These are phyloP conservation scores for Rasamsonia emersonii DNA, from an alignment of 2,329 filamentous ascomycete species.

Conservation along the genomic window DNA sequence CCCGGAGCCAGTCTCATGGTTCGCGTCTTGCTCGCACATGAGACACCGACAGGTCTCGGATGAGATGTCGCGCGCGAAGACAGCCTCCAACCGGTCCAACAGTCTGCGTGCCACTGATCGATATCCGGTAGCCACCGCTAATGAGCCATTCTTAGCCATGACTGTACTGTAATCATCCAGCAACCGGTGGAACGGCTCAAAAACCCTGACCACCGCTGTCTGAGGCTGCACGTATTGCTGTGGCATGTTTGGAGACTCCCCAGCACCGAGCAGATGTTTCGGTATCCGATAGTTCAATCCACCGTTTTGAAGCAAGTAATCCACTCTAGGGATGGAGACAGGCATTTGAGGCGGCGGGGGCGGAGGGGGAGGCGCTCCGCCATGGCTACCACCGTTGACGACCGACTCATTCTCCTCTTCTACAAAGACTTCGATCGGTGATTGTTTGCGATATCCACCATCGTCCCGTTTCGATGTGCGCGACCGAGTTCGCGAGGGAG, in stretches of 20 bases:
- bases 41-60: conserved; percentile 76
- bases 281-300: conserved; percentile 65
- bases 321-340: conserved; percentile 69
- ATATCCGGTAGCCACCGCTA: conserved; percentile 93
- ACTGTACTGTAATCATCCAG: conserved; percentile 81
- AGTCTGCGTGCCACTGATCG: conserved; percentile 84
- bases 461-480: conserved; percentile 15
- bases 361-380: conserved; percentile 53
- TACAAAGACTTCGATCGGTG: conserved; percentile 27
- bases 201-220: conserved; percentile 62
- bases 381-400: conserved; percentile 14
- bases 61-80: conserved; percentile 88
- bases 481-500: conserved; percentile 26
- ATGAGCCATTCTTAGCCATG: conserved; percentile 71
- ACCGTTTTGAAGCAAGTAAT: conserved; percentile 85
- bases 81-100: conserved; percentile 82
- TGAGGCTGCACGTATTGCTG: conserved; percentile 55
- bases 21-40: conserved; percentile 64
- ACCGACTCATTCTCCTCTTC: conserved; percentile 25
- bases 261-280: conserved; percentile 55
- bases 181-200: conserved; percentile 72
- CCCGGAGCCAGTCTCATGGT: conserved; percentile 49
- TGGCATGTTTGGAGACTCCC: conserved; percentile 48
- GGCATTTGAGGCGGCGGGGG: conserved; percentile 61
- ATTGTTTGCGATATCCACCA: conserved; percentile 12